phyloP scores from a whole-genome alignment of 176 grass and related monocot species.

The Triticum monococcum region DNA sequence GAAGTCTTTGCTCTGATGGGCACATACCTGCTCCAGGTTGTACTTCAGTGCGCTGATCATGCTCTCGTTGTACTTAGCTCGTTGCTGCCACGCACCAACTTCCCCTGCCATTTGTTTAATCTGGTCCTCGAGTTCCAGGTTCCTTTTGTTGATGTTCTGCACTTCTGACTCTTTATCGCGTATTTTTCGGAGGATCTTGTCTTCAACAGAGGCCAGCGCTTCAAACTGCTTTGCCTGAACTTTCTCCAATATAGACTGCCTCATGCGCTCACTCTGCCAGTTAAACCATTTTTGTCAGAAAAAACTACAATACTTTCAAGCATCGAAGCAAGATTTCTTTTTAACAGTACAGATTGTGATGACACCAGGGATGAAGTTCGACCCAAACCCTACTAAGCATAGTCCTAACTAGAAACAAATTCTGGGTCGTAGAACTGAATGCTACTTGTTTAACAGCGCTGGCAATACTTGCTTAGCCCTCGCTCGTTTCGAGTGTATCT shows the following conservation, averaged over 20 bases:
- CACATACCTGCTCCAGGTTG: slow-evolving; percentile 88
- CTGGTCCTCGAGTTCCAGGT: slow-evolving; percentile 88
- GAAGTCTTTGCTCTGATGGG: slow-evolving; percentile 86
- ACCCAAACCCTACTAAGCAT: not conserved
- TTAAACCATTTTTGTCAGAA: slow-evolving; percentile 19
- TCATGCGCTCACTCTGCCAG: slow-evolving; percentile 80
- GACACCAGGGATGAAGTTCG: not conserved
- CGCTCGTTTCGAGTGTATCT: not conserved
- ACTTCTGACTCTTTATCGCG: slow-evolving; percentile 85
- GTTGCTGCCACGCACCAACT: slow-evolving; percentile 87
- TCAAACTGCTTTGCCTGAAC: slow-evolving; percentile 92
- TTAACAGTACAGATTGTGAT: not conserved
- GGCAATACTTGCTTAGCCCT: not conserved
- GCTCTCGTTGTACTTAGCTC: slow-evolving; percentile 97
- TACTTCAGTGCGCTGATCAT: slow-evolving; percentile 95
- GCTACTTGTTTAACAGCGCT: not conserved
- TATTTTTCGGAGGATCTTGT: slow-evolving; percentile 85
- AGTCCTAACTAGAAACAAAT: not conserved
- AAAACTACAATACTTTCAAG: slow-evolving; percentile 16
- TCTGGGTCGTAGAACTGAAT: not conserved
- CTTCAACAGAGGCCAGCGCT: slow-evolving; percentile 81
- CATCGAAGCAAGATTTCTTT: not conserved
- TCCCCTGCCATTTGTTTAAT: slow-evolving; percentile 83
- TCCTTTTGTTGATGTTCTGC: slow-evolving; percentile 83
- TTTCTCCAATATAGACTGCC: slow-evolving; percentile 94